phyloP scores from a whole-genome alignment of 2,329 filamentous ascomycete genomes.

The Calonectria hawksworthii region DNA sequence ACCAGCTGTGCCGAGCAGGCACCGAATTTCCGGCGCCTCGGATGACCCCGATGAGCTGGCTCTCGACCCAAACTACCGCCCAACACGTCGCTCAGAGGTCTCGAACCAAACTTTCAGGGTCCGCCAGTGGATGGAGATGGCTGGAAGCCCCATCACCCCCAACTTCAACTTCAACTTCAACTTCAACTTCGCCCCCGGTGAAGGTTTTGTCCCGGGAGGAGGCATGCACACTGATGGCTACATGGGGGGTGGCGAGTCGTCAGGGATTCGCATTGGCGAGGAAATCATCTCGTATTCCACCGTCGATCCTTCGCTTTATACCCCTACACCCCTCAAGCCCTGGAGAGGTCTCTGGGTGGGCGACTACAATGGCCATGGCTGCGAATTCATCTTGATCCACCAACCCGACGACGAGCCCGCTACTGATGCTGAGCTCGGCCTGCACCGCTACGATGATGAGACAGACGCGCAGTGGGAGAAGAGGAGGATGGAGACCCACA shows the following conservation, averaged over 20 bases:
- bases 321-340: conserved; percentile 82
- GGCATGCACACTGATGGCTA: conserved; percentile 25
- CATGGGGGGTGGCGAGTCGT: conserved; percentile 32
- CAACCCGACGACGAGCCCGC: conserved; percentile 71
- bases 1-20: conserved; percentile 72
- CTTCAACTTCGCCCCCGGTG: conserved; percentile 31
- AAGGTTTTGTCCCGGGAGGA: conserved; percentile 36
- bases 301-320: conserved; percentile 81
- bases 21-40: conserved; percentile 61
- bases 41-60: conserved; percentile 40
- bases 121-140: conserved; percentile 81
- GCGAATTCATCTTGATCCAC: conserved; percentile 87
- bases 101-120: conserved; percentile 81
- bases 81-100: conserved; percentile 69
- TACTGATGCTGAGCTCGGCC: conserved; percentile 56
- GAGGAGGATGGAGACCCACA: conserved; percentile 60
- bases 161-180: conserved; percentile 37
- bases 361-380: conserved; percentile 89
- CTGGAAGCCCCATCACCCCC: conserved; percentile 47
- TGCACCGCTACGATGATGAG: conserved; percentile 58
- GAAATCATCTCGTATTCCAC: conserved; percentile 77
- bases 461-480: conserved; percentile 60
- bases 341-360: conserved; percentile 94
- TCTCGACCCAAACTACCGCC: conserved; percentile 52
- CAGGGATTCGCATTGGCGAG: conserved; percentile 66